phyloP scores from a whole-genome alignment of 768 basidiomycete species.

The Kwoniella dejecticola region DNA sequence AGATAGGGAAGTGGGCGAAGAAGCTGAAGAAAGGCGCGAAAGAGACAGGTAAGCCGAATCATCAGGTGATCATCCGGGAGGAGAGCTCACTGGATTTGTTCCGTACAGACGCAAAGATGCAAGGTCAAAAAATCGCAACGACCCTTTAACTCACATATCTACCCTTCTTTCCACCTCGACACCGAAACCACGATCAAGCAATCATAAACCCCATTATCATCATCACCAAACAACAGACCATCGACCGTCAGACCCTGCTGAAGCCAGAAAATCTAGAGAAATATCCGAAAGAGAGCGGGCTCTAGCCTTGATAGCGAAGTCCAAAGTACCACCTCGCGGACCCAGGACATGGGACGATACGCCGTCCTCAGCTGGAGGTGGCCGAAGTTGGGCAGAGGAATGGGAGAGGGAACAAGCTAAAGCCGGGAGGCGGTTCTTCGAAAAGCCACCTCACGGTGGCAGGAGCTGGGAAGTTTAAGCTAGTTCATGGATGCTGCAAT shows the following conservation, averaged over 20 bases:
- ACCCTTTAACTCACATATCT: slow-evolving; percentile 49
- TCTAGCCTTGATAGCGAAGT: slow-evolving; percentile 43
- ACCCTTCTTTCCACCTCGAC: slow-evolving; percentile 31
- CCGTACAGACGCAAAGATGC: slow-evolving; percentile 50
- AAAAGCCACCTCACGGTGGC: slow-evolving; percentile 6
- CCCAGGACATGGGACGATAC: slow-evolving; percentile 42
- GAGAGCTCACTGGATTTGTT: background rate
- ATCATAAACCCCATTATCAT: slow-evolving; percentile 1
- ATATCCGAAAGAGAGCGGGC: slow-evolving; percentile 47
- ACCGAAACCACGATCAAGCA: slow-evolving; percentile 6
- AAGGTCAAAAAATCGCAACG: slow-evolving; percentile 41
- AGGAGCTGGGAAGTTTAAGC: slow-evolving; percentile 26
- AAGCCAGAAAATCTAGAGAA: slow-evolving; percentile 36
- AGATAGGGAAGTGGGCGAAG: slow-evolving; percentile 51
- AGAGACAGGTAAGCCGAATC: slow-evolving; percentile 31
- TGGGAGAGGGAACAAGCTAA: slow-evolving; percentile 47
- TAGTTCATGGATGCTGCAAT: too few species aligned
- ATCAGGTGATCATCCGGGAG: background rate
- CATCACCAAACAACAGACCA: slow-evolving; percentile 1
- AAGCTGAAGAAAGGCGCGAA: slow-evolving; percentile 44
- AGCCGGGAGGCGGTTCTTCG: slow-evolving; percentile 39
- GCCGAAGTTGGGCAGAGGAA: slow-evolving; percentile 39
- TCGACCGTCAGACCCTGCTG: slow-evolving; percentile 13
- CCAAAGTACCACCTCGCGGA: slow-evolving; percentile 16
- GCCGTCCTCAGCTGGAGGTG: slow-evolving; percentile 30